phyloP scores from a whole-genome alignment of 805 yeast species.

The Metschnikowia gelsemii region DNA sequence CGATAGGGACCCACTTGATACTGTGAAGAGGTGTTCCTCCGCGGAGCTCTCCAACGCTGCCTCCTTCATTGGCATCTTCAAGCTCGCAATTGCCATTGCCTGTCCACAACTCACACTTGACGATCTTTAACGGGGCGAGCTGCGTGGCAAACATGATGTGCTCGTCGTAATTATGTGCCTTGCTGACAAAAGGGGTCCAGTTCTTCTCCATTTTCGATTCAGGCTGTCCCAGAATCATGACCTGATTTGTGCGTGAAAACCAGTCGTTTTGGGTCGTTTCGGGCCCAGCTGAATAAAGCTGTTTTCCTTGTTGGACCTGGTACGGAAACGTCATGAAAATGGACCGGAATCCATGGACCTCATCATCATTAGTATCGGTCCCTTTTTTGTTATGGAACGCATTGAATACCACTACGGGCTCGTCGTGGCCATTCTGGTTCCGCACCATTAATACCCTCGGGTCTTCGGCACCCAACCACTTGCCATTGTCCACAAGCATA shows the following conservation, averaged over 20 bases:
- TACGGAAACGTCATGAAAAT: slow-evolving; percentile 20
- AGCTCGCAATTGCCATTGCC: slow-evolving; percentile 26
- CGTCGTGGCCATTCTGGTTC: slow-evolving; percentile 36
- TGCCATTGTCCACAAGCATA: slow-evolving; percentile 10
- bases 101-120: slow-evolving; percentile 26
- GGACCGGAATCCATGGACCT: slow-evolving; percentile 1
- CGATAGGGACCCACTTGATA: slow-evolving; percentile 13
- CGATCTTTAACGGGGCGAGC: slow-evolving; percentile 31
- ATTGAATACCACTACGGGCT: slow-evolving; percentile 49
- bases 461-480: slow-evolving; percentile 48
- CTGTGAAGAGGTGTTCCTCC: slow-evolving; percentile 26
- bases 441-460: slow-evolving; percentile 43
- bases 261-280: slow-evolving; percentile 4
- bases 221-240: slow-evolving; percentile 6
- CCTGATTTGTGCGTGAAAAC: slow-evolving; percentile 11
- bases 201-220: slow-evolving; percentile 28
- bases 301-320: slow-evolving; percentile 17
- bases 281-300: neutral
- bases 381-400: slow-evolving; percentile 16
- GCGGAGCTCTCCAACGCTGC: slow-evolving; percentile 21
- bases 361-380: slow-evolving; percentile 1
- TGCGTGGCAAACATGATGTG: slow-evolving; percentile 30
- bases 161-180: slow-evolving; percentile 26
- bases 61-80: neutral
- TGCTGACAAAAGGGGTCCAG: slow-evolving; percentile 40